Base-by-base conservation (phyloP, 116 monocot species). In the Dioscorea cayenensis region DNA sequence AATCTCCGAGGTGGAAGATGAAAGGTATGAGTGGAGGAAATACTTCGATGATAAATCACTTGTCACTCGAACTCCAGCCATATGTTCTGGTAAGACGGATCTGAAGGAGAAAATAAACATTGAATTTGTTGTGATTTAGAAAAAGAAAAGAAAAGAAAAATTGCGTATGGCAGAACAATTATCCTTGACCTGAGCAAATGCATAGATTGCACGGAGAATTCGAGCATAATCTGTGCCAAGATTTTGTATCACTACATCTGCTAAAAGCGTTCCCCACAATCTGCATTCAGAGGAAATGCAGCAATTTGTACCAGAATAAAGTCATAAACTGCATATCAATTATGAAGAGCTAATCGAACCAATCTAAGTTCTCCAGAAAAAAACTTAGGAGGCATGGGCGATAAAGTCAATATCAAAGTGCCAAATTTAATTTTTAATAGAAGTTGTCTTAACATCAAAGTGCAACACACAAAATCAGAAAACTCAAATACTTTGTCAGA, bases 221-320 rank as follows among this genome's bases (percentile, higher is more conserved):
- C 99, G 87, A 60, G 89, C 99, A 79, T 99, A 99, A 72, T 99
- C 99, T 32, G 99, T 99, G 36, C 94, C 99, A 58, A 99, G 86
- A 87, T 91, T 99, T 76, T 91, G 94, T 61, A 91, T 89, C 48
- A 91, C 94, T 14, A 99, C 79, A 77, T 99, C 99, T 55, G 89
- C 94, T 37, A 99, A 61, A 70, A 99, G 84, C 35, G 84, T 89
- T 78, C 94, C 99, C 99, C 94, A 99, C 64, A 99, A 76, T 83
- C 97, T 97, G 76, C 70, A 78, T 23, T 71, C 58, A 78, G 8
- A 7, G 36, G 7, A 55, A 67, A 36, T 18, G 72, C 18, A 28
- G 28, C 23, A 70, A 52, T 62, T 23, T 20, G 16, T 21, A 21
- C 13, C 6, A 59, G 59, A 17, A 59, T n/a, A 32, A 32, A 32